phyloP scores from a whole-genome alignment of 1,139 yeast genomes.

The Candida albicans region DNA sequence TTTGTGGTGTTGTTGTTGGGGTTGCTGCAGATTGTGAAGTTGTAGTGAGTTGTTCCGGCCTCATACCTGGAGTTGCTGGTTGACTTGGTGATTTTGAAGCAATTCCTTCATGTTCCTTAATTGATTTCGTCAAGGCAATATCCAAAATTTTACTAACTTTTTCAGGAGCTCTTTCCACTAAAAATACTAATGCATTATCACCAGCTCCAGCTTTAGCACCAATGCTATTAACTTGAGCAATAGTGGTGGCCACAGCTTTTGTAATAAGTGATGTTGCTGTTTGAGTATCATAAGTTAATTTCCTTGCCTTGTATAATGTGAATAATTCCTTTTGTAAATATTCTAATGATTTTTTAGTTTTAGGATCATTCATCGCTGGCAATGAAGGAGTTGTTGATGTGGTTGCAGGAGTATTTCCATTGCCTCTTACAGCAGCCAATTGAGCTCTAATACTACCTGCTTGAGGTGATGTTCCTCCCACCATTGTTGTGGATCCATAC shows the following conservation, averaged over 20 bases:
- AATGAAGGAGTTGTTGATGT: conserved; percentile 12
- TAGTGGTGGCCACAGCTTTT: conserved; percentile 91
- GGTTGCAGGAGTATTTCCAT: conserved; percentile 18
- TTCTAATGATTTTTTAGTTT: conserved; percentile 51
- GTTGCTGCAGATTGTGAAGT: not conserved
- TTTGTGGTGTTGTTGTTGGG: not conserved
- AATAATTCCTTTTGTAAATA: conserved; percentile 73
- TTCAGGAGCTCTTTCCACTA: conserved; percentile 85
- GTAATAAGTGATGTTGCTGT: conserved; percentile 79
- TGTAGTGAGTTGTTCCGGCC: conserved; percentile 1
- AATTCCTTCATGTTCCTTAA: conserved; percentile 50
- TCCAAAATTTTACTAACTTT: conserved; percentile 82
- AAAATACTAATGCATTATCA: conserved; percentile 74
- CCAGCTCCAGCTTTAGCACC: conserved; percentile 84
- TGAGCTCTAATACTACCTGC: conserved; percentile 45
- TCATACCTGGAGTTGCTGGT: conserved; percentile 27
- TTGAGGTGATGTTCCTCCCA: conserved; percentile 2
- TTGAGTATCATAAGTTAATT: conserved; percentile 63
- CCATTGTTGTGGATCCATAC: not conserved
- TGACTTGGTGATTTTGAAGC: conserved; percentile 26
- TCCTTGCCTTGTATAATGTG: conserved; percentile 66
- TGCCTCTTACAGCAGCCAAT: conserved; percentile 52
- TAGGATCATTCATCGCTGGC: conserved; percentile 52
- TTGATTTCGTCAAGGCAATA: conserved; percentile 79
- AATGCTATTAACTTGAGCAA: conserved; percentile 84